These are phyloP conservation scores for Candida pseudoglaebosa DNA, from an alignment of 805 yeast genomes.

Conservation along the genomic window DNA sequence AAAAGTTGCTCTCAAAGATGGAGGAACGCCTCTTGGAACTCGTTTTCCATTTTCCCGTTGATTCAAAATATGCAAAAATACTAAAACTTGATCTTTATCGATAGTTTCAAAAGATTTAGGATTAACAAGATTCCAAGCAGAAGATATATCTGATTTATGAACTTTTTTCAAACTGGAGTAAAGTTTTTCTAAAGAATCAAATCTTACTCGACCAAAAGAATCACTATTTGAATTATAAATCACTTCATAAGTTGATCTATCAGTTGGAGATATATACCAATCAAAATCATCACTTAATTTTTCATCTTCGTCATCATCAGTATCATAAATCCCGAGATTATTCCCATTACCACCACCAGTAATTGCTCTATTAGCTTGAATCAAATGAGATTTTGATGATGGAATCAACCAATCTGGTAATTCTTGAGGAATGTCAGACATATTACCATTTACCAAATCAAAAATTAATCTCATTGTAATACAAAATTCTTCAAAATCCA, in stretches of 20 bases:
- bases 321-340: too few relatives aligned
- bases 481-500: constrained; percentile 97
- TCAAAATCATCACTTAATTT: constrained; percentile 68
- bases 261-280: constrained; percentile 95
- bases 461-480: constrained; percentile 94
- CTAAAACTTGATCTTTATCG: constrained; percentile 89
- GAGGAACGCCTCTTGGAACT: constrained; percentile 93
- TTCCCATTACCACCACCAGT: constrained; percentile 14
- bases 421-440: constrained; percentile 54
- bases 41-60: constrained; percentile 82
- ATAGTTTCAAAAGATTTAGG: constrained; percentile 85
- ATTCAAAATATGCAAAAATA: constrained; percentile 84
- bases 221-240: constrained; percentile 75
- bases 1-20: constrained; percentile 85
- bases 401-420: constrained; percentile 95
- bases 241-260: constrained; percentile 71
- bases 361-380: constrained; percentile 80
- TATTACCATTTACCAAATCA: constrained; percentile 76
- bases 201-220: constrained; percentile 72
- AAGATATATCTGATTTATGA: constrained; percentile 78
- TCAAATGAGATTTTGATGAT: constrained; percentile 76
- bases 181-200: constrained; percentile 64
- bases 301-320: constrained; percentile 63
- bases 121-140: constrained; percentile 94
- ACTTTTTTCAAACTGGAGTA: constrained; percentile 67